Percentiles rank a stretch among this genome's conserved stretches.
phyloP scores from a whole-genome alignment of 116 monocot genomes.

The Papilionanthe hybrid region DNA sequence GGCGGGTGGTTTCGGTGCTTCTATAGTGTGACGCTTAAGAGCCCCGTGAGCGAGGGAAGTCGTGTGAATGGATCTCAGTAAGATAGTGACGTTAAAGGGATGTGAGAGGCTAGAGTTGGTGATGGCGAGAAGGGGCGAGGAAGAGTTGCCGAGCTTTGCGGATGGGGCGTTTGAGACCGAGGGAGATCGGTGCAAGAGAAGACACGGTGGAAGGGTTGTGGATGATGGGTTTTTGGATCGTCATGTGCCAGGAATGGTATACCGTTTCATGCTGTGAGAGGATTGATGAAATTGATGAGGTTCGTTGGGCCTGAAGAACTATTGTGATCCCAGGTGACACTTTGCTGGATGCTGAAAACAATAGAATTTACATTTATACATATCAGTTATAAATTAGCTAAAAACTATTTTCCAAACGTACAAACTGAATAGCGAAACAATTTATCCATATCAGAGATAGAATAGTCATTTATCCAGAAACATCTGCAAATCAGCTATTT shows the following conservation, averaged over 20 bases:
- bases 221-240: slow-evolving; percentile 46
- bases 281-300: slow-evolving; percentile 39
- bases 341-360: no score
- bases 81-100: slow-evolving; percentile 64
- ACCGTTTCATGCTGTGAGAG: slow-evolving; percentile 58
- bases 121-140: slow-evolving; percentile 69
- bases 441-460: no score
- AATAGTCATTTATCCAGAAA: no score
- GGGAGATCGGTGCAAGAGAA: slow-evolving; percentile 9
- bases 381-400: no score
- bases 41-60: slow-evolving; percentile 14
- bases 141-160: slow-evolving; percentile 68
- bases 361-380: no score
- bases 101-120: slow-evolving; percentile 64
- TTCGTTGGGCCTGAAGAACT: slow-evolving; percentile 41
- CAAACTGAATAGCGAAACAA: no score
- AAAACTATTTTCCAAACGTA: no score
- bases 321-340: slow-evolving; percentile 55
- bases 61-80: slow-evolving; percentile 21
- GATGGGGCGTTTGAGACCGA: slow-evolving; percentile 64
- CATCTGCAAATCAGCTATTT: no score
- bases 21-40: slow-evolving; percentile 18
- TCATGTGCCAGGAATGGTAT: slow-evolving; percentile 36
- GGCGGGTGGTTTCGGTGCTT: slow-evolving; percentile 10
- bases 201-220: slow-evolving; percentile 20